Evolutionary conservation across 176 grass and related monocot genomes (phyloP), one percentile per base, ranked within the genome.

Genomic region (Ensete ventricosum): DNA sequence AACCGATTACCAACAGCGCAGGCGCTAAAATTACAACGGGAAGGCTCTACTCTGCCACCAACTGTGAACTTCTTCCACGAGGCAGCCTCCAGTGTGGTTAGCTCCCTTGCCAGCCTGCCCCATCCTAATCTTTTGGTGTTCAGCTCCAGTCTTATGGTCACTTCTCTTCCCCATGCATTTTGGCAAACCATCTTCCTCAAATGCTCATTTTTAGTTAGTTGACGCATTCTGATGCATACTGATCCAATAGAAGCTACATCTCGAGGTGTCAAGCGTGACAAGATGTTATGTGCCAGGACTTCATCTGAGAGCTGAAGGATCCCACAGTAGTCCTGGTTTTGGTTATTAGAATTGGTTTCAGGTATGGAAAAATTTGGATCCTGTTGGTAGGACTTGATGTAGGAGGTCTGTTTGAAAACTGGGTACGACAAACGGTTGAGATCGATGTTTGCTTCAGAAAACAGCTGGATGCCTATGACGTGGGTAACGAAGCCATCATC

Each of bases 161-260:
- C 83, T 52, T 99, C 95, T 85, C 82, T 85, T 81, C 95, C 95
- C 95, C 95, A 99, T 0, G 95, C 88, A 26, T 99, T 99, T 54
- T 99, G 90, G 66, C 95, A 99, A 17, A 94, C 95, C 75, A 94
- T 81, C 80, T 91, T 99, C 60, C 90, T 93, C 64, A 99, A 84
- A 66, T 86, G 82, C 80, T 99, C 90, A 51, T 94, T 94, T 67
- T 89, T 87, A n/a, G 95, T 91, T 82, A 94, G 59, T 62, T 89
- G 21, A 52, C 78, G 88, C 95, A 91, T 94, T 77, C 90, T 82
- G 10, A 84, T 94, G 73, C 86, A 91, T 52, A 87, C 95, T 51
- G 95, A 99, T 77, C 95, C 95, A 29, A 99, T 87, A 8, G 95
- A 99, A 27, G 95, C 95, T 0, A 99, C 88, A 82, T 99, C 95